A percentile compares a stretch with the other conserved stretches of the same genome.
phyloP scores from a whole-genome alignment of 2,329 filamentous ascomycete genomes.

The Alternaria ethzedia region DNA sequence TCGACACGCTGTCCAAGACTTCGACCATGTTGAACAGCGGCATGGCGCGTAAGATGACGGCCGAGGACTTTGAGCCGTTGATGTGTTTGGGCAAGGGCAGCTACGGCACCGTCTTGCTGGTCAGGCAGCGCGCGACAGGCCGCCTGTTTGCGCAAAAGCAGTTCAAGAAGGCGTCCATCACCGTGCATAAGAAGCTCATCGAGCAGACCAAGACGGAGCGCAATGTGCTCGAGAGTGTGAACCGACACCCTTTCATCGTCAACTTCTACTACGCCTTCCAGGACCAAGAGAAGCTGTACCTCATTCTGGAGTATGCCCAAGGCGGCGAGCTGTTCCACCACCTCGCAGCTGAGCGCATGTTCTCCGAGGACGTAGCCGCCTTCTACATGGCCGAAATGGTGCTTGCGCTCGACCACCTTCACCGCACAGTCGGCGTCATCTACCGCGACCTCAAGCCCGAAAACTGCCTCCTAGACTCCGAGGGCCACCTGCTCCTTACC shows the following conservation, averaged over 20 bases:
- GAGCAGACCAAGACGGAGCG: constrained; percentile 98
- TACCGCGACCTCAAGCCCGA: constrained; percentile 98
- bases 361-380: constrained; percentile 83
- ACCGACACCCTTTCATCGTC: constrained; percentile 95
- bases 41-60: constrained; percentile 82
- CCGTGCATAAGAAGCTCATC: constrained; percentile 92
- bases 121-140: constrained; percentile 87
- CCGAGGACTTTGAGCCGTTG: constrained; percentile 86
- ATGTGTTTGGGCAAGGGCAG: constrained; percentile 95
- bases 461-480: constrained; percentile 90
- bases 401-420: constrained; percentile 89
- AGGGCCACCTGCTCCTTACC: constrained; percentile 91
- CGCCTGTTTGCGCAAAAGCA: constrained; percentile 97
- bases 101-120: constrained; percentile 91
- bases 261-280: constrained; percentile 99
- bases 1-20: constrained; percentile 54
- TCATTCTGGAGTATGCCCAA: constrained; percentile 96
- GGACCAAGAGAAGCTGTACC: constrained; percentile 94
- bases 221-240: constrained; percentile 92
- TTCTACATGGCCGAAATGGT: constrained; percentile 99
- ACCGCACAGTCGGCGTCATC: constrained; percentile 89
- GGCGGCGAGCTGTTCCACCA: constrained; percentile 98
- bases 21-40: constrained; percentile 51
- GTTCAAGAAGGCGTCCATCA: constrained; percentile 94
- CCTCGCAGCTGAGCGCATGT: constrained; percentile 92